Base-by-base conservation (phyloP, 176 grass and related monocot species). In the Aechmea fasciata region DNA sequence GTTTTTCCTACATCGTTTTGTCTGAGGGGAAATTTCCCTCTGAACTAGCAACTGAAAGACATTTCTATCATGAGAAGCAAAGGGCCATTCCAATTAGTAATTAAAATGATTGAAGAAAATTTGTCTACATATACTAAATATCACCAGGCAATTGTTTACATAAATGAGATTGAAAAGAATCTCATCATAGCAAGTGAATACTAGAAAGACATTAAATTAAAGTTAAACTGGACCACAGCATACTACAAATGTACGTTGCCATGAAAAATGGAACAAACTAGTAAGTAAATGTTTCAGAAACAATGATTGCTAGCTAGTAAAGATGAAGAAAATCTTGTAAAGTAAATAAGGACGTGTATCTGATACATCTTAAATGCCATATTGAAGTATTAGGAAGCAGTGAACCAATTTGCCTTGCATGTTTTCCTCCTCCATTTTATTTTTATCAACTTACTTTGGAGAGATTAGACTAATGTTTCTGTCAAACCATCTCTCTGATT, bases 1-100 rank as follows among this genome's bases (percentile, higher is more conserved):
- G 70, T 64, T 85, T 84, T 84, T 99, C 70, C 79, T 86, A 73
- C 86, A 79, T 55, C 85, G 80, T 51, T 94, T 99, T 70, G 79
- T 81, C 79, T 64, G 79, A 80, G 95, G 95, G 50, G 84, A 90
- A 25, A 93, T 75, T 73, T 99, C 95, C 67, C 95, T 86, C 61
- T 83, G 78, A 79, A 73, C 69, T 86, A 99, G 90, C 70, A 99
- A 62, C 83, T 77, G 85, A 77, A 77, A 84, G 65, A 99, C 83
- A 82, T 99, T 99, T 78, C 82, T 99, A 52, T 75, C 25, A 72
- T 75, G 29, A 13, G n/a, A 74, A 9, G 23, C 59, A 47, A 33
- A 11, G 62, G 41, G 29, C 74, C 49, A 55, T 59, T 20, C 12
- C 18, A 19, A 55, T 51, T 65, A 49, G 70, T 72, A 24, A 63